A percentile compares a stretch with the other conserved stretches of the same genome.
These are phyloP conservation scores for Rhizophora apiculata DNA, from an alignment of 345 rosid genomes.

Conservation along the genomic window DNA sequence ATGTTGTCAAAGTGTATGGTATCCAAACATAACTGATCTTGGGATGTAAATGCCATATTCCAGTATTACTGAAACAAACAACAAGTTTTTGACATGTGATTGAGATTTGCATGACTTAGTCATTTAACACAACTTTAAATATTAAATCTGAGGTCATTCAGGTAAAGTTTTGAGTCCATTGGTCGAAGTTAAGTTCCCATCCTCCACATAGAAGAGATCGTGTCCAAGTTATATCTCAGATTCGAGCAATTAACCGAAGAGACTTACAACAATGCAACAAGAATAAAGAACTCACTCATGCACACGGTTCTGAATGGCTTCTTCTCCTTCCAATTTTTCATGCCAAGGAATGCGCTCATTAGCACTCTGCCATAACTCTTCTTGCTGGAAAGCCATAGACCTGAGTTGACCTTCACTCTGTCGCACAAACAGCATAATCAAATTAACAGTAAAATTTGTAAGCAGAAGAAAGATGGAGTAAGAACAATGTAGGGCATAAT, in stretches of 20 bases:
- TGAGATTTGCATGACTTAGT: too few species aligned
- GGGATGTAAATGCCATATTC: too few species aligned
- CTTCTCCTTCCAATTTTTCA: conserved; percentile 91
- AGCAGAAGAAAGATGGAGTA: neutral
- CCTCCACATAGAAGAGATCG: neutral
- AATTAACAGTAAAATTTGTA: neutral
- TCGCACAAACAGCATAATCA: conserved; percentile 22
- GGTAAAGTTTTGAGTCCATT: too few species aligned
- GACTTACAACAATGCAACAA: conserved; percentile 8
- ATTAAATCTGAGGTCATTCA: too few species aligned
- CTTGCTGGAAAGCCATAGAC: conserved; percentile 80
- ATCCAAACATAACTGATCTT: too few species aligned
- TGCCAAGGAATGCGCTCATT: conserved; percentile 92
- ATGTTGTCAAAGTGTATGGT: too few species aligned
- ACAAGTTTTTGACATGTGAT: too few species aligned
- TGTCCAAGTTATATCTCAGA: neutral
- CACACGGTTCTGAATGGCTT: conserved; percentile 85
- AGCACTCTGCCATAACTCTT: conserved; percentile 86
- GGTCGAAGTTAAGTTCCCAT: too few species aligned
- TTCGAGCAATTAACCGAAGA: conserved; percentile 10
- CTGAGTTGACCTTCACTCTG: conserved; percentile 70
- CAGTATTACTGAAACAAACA: too few species aligned
- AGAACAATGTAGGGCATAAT: too few species aligned
- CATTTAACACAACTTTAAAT: too few species aligned
- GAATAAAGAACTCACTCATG: conserved; percentile 70